Base-by-base conservation (phyloP, 1,139 yeast genomes). In the Kluyveromyces marxianus region DNA sequence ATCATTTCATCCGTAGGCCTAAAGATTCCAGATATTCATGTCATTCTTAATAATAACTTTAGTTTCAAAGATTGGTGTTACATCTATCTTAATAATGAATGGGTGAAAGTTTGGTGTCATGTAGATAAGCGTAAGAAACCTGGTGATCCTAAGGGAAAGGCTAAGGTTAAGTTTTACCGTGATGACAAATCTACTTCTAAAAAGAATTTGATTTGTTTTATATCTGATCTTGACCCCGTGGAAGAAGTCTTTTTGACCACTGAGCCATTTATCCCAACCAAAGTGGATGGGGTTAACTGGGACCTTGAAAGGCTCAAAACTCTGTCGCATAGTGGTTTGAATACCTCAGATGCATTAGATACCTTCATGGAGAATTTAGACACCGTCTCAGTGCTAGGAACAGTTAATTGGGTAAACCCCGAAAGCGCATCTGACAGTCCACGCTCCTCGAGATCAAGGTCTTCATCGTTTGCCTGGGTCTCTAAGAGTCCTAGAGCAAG, bases 1-100 rank as follows among this genome's bases (percentile, higher is more conserved):
- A 37, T 62, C 3, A 55, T 61, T 7, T 57, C 65, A 3, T 45
- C 55, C 2, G 39, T 58, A 39, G 66, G 66, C 3, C 35, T 56
- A 10, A 48, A 48, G 39, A 51, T 62, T 46, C 55, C 61, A 5
- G 65, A 62, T 48, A 62, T 61, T 36, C 55, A 57, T 44, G 39
- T 60, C 14, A 50, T 62, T 4, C 43, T 62, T 37, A 52, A 56
- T 39, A 56, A 61, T 6, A 52, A 54, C 29, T 59, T 49, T 39
- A 58, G 54, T 45, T 62, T 56, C 45, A 59, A 60, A 45, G 67
- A 62, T 48, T 62, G 67, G 67, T 62, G 67, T 42, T 60, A 59
- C 42, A 51, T 60, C 25, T 55, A 58, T 37, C 38, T 58, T 4
- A 53, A 55, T 31, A 63, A 53, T 5, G 54, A 53, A 46, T 62